Percentiles rank a stretch among this genome's conserved stretches.
Evolutionary conservation across 148 eudicot species (phyloP).

Genomic region (Vaccinium corymbosum): DNA sequence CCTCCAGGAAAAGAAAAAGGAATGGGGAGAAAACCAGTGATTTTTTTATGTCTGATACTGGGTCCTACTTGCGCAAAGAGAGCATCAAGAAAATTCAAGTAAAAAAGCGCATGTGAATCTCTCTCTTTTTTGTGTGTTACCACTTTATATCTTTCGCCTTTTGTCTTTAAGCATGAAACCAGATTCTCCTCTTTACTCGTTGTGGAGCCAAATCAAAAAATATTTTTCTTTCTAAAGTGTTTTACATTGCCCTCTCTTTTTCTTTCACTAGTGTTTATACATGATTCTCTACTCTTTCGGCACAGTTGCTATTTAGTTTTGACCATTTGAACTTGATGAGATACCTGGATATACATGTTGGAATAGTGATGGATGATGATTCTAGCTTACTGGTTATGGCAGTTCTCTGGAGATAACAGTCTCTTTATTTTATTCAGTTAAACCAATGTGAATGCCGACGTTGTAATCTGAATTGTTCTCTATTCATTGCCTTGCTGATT

Average conservation of each 20-base stretch:
- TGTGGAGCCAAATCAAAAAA: background rate
- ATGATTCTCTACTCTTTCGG: too few relatives aligned
- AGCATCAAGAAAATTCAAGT: background rate
- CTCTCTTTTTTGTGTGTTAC: background rate
- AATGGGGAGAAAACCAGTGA: background rate
- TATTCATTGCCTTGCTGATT: background rate
- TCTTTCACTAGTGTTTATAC: background rate
- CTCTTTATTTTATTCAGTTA: background rate
- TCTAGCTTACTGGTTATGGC: conserved; percentile 1
- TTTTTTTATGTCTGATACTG: background rate
- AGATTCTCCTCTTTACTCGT: background rate
- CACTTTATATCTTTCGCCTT: background rate
- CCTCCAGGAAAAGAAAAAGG: background rate
- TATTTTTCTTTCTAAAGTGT: background rate
- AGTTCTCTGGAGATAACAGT: background rate
- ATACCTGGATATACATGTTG: background rate
- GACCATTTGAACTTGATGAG: background rate
- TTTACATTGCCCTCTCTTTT: background rate
- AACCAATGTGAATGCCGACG: background rate
- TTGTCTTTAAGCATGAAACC: background rate
- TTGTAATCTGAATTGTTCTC: background rate
- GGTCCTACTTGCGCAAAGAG: background rate
- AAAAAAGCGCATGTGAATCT: background rate
- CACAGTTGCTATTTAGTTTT: background rate
- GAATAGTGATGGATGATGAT: background rate